Conservation (phyloP, 2,329 filamentous ascomycete genomes). For the Celoporthe dispersa region DNA sequence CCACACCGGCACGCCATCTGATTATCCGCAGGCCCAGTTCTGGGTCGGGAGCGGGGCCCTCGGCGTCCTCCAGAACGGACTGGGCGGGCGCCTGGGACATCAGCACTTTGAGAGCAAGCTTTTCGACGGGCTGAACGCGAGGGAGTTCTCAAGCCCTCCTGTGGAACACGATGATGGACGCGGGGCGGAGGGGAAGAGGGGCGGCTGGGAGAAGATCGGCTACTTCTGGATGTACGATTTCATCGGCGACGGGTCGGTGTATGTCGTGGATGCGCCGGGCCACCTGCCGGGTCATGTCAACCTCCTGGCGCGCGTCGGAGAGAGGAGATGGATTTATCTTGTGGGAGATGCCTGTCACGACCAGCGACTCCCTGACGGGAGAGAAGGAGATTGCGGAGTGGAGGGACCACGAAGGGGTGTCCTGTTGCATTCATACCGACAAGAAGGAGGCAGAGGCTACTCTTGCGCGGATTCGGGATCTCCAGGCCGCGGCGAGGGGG, state of each 20-base stretch:
- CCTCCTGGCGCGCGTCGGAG: constrained; percentile 46
- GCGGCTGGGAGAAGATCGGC: constrained; percentile 44
- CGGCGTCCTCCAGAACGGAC: constrained; percentile 43
- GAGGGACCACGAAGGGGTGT: constrained; percentile 47
- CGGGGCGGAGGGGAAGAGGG: neutral
- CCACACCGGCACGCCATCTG: constrained; percentile 58
- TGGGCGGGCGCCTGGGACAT: constrained; percentile 36
- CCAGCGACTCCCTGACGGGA: constrained; percentile 51
- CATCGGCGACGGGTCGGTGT: constrained; percentile 50
- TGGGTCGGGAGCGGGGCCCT: constrained; percentile 54
- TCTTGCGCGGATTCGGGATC: constrained; percentile 45
- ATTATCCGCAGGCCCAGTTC: constrained; percentile 54
- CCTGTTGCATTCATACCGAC: constrained; percentile 56
- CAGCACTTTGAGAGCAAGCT: constrained; percentile 39
- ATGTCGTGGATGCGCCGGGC: constrained; percentile 54
- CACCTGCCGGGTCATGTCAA: constrained; percentile 58
- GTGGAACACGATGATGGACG: neutral
- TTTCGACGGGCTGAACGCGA: constrained; percentile 39
- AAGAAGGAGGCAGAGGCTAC: constrained; percentile 48
- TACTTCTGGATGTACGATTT: constrained; percentile 52
- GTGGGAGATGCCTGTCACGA: constrained; percentile 61
- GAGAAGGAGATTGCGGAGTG: constrained; percentile 57
- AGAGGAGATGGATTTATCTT: constrained; percentile 51
- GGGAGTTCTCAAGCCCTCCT: constrained; percentile 46
- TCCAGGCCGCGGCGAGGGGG: constrained; percentile 38